Evolutionary conservation across 164 flowering plant genomes (phyloP), one percentile per base, ranked within the genome.

Genomic region (Cinnamomum micranthum): DNA sequence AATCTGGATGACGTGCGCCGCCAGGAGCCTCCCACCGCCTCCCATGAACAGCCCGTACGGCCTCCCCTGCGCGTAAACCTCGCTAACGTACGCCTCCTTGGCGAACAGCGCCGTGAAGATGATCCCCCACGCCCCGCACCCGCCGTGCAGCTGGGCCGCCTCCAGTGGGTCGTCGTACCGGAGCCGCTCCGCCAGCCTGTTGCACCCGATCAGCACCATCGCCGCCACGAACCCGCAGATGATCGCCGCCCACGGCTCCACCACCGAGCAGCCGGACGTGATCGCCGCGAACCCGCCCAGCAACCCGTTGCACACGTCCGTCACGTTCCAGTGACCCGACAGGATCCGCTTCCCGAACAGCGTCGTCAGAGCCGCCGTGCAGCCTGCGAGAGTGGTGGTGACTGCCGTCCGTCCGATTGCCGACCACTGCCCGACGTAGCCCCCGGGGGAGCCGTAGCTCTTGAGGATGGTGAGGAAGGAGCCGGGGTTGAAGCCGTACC

Each of bases 401-500:
- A 91, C 89, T 1, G 97, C 92, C 2, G 92, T 91, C 11, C 96
- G 69, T 0, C 93, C 92, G 0, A 91, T 74, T 0, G 90, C 93
- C 70, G 84, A 80, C 96, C 96, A 91, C 58, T 88, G 91, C 1
- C 93, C 96, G 77, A 88, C 83, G 62, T 75, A 82, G 55, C 27
- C 17, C 3, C 86, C 87, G 7, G 78, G 27, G 0, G 17, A 50
- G 1, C 27, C 25, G 76, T 91, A 91, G 0, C 86, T 31, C 17
- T 27, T 55, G 4, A 79, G 33, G 58, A 91, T 91, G 25, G 72
- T 83, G n/a, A 55, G 28, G 70, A 91, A 91, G 1, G 96, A 91
- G 13, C 93, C 93, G 0, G 95, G 95, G 77, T 91, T 91, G 79
- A 91, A 91, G 6, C 96, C 96, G 79, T 88, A 91, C 96, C 96